These are phyloP conservation scores for Candida ascalaphidarum DNA, from an alignment of 805 yeast genomes.

Conservation along the genomic window DNA sequence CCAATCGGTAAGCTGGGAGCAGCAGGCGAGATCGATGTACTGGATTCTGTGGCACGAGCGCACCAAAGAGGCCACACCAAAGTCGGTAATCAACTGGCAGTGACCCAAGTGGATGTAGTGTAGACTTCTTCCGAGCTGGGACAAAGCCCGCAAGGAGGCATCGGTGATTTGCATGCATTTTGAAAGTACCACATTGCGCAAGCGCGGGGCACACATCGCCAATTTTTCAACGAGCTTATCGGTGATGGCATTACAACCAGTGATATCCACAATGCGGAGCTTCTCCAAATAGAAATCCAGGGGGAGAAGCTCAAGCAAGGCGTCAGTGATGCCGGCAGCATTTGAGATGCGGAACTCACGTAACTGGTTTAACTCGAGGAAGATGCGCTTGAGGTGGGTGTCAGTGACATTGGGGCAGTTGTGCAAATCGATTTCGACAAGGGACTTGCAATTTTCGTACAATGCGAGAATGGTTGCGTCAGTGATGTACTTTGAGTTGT, in stretches of 20 bases:
- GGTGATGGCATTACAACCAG: slow-evolving; percentile 73
- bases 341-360: slow-evolving; percentile 80
- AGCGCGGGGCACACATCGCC: slow-evolving; percentile 70
- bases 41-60: slow-evolving; percentile 77
- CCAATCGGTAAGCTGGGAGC: slow-evolving; percentile 79
- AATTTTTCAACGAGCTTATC: slow-evolving; percentile 71
- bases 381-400: slow-evolving; percentile 45
- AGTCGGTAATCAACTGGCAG: slow-evolving; percentile 83
- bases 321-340: slow-evolving; percentile 62
- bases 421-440: slow-evolving; percentile 87
- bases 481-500: slow-evolving; percentile 58
- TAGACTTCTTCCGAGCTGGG: slow-evolving; percentile 67
- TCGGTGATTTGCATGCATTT: slow-evolving; percentile 87
- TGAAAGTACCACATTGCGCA: slow-evolving; percentile 81
- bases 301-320: slow-evolving; percentile 49
- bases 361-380: slow-evolving; percentile 57
- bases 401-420: slow-evolving; percentile 71
- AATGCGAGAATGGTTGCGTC: slow-evolving; percentile 54
- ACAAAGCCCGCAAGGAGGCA: slow-evolving; percentile 60
- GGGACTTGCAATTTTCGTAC: slow-evolving; percentile 62
- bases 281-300: slow-evolving; percentile 45
- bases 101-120: slow-evolving; percentile 93
- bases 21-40: slow-evolving; percentile 92
- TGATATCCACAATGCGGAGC: slow-evolving; percentile 74
- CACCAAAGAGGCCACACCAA: slow-evolving; percentile 70